phyloP scores from a whole-genome alignment of 176 grass and related monocot genomes.

The Musa schizocarpa region DNA sequence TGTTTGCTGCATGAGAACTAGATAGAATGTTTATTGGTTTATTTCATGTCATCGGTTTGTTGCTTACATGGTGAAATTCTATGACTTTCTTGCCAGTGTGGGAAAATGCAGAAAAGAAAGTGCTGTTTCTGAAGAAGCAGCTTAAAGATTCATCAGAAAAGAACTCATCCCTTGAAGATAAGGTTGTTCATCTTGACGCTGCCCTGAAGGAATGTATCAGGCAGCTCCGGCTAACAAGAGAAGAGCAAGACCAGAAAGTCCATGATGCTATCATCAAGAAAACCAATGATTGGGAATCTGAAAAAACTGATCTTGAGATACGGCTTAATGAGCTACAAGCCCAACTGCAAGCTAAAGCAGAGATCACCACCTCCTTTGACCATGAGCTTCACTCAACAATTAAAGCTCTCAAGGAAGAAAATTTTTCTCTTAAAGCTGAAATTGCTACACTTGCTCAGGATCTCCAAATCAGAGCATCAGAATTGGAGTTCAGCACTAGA shows the following conservation, averaged over 20 bases:
- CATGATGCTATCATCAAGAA: constrained; percentile 42
- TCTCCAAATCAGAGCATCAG: constrained; percentile 40
- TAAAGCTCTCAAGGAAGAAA: constrained; percentile 58
- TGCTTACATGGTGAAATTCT: background rate
- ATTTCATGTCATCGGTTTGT: background rate
- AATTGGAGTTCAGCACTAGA: constrained; percentile 70
- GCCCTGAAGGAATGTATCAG: constrained; percentile 89
- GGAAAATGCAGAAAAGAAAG: constrained; percentile 89
- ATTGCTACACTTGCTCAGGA: constrained; percentile 23
- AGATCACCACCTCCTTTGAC: constrained; percentile 26
- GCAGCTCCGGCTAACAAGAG: constrained; percentile 57
- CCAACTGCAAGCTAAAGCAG: constrained; percentile 61
- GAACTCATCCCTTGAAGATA: constrained; percentile 56
- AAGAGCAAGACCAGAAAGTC: constrained; percentile 55
- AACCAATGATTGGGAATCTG: constrained; percentile 47
- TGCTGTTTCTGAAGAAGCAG: constrained; percentile 47
- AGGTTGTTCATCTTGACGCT: constrained; percentile 49
- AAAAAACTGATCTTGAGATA: constrained; percentile 58
- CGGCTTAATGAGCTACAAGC: constrained; percentile 51
- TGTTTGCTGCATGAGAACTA: too few species aligned
- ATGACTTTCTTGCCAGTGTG: constrained; percentile 34
- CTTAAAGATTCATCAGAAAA: constrained; percentile 43
- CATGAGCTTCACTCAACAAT: constrained; percentile 31
- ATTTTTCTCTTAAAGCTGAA: constrained; percentile 43
- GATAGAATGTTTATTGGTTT: too few species aligned